Base-by-base conservation (phyloP, 805 yeast species). In the Myxozyma melibiosi region DNA sequence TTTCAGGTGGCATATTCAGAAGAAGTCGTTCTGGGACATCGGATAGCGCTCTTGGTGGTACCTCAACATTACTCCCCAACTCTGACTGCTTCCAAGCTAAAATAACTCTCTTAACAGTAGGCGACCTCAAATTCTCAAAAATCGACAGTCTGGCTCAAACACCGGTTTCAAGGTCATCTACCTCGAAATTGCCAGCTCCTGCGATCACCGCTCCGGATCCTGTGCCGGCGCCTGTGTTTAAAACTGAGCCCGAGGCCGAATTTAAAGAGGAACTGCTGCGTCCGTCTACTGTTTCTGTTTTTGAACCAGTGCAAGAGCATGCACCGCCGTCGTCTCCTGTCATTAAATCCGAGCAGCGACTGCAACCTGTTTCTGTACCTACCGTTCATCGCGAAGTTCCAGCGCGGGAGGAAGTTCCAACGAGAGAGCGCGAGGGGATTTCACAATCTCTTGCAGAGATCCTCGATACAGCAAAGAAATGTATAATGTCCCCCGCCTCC, bases 101-200 rank as follows among this genome's bases (percentile, higher is more conserved):
- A 14, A 9, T 38, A 4, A 14, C 16, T 18, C 22, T 38, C 6
- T 27, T n/a, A 16, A n/a, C n/a, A 34, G 28, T 45, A 6, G 40
- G 31, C 30, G 50, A 45, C 34, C 24, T 45, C 18, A 16, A 34
- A 45, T 45, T 45, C 20, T 45, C 50, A 13, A 45, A 45, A 24
- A 45, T 45, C 5, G 40, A 35, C 14, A 45, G 37, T 13, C 40
- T 45, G 5, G 50, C 41, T 4, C 35, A 45, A 13, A 13, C 5
- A 22, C 27, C 50, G 7, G 2, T 13, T 8, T n/a, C 37, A 30
- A 43, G 31, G 37, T 13, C 20, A 11, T 18, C n/a, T 6, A 9
- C 43, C 24, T 4, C 43, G 9, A 24, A 39, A 39, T 2, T 7
- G 13, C 20, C 20, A 7, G 9, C 43, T 9, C 20, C 43, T 2